Conservation (phyloP, 2,329 filamentous ascomycete genomes). For the Alternaria panax region DNA sequence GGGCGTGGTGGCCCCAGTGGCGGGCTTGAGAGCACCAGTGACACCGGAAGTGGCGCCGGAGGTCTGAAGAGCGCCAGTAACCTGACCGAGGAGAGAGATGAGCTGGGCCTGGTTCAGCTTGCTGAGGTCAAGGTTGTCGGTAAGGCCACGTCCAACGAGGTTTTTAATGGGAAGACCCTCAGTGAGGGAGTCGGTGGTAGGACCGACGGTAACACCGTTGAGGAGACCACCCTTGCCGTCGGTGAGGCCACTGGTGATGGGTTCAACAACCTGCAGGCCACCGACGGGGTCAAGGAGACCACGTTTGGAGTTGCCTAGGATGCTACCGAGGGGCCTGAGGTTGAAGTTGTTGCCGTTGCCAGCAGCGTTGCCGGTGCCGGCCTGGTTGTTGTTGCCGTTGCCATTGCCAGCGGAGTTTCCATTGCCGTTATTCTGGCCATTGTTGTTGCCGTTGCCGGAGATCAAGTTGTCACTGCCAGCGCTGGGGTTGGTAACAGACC, state of each 20-base stretch:
- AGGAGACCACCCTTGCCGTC: not conserved
- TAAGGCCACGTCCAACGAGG: not conserved
- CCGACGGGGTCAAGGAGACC: not conserved
- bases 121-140: not conserved
- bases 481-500: conserved; percentile 18
- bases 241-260: not conserved
- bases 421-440: conserved; percentile 13
- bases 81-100: not conserved
- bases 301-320: not conserved
- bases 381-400: conserved; percentile 19
- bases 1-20: not conserved
- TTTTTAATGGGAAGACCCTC: not conserved
- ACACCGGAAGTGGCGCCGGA: not conserved
- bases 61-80: not conserved
- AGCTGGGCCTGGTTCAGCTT: not conserved
- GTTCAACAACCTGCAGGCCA: not conserved
- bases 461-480: conserved; percentile 12
- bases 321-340: conserved; percentile 13
- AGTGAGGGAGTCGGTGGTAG: not conserved
- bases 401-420: conserved; percentile 14
- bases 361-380: conserved; percentile 10
- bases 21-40: not conserved
- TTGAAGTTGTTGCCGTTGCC: conserved; percentile 21
- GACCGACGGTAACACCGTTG: not conserved
- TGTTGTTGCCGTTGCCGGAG: conserved; percentile 18